A percentile compares a stretch with the other conserved stretches of the same genome.
These are phyloP conservation scores for Niveomyces coronatus DNA, from an alignment of 2,329 filamentous ascomycete species.

Conservation along the genomic window DNA sequence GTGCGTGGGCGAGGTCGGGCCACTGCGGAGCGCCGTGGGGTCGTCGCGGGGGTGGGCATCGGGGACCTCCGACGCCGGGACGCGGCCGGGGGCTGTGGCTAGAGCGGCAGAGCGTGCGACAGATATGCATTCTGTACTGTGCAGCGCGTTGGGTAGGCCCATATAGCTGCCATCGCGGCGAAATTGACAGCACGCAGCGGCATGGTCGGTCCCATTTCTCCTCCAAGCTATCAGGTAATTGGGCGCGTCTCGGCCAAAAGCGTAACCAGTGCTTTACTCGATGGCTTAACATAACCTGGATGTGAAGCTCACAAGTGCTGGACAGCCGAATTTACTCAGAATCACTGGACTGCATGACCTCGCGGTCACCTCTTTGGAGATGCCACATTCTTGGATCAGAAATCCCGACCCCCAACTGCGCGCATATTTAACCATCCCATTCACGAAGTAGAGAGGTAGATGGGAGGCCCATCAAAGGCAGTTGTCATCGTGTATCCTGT, in stretches of 20 bases:
- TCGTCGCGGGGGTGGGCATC: constrained; percentile 14
- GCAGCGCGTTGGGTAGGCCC: too few relatives aligned
- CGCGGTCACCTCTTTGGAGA: too few relatives aligned
- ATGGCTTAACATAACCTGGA: constrained; percentile 6
- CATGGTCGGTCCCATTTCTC: background rate
- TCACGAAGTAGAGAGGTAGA: too few relatives aligned
- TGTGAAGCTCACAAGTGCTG: too few relatives aligned
- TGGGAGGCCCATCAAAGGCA: too few relatives aligned
- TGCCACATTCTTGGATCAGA: background rate
- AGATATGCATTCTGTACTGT: background rate
- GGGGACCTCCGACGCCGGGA: constrained; percentile 23
- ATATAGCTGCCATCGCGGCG: too few relatives aligned
- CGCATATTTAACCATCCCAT: too few relatives aligned
- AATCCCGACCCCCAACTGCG: background rate
- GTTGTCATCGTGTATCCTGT: too few relatives aligned
- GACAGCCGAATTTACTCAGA: constrained; percentile 3
- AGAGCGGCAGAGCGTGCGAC: background rate
- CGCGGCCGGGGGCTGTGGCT: constrained; percentile 5
- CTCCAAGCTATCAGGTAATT: constrained; percentile 8
- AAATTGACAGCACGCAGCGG: too few relatives aligned
- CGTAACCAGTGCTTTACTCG: constrained; percentile 1
- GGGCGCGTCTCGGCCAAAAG: constrained; percentile 1
- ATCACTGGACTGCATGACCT: background rate
- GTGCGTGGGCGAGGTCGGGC: constrained; percentile 9
- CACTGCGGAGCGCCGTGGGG: background rate